Evolutionary conservation across 352 stramenopile species (phyloP).

Genomic region (Blastocystis sp.): DNA sequence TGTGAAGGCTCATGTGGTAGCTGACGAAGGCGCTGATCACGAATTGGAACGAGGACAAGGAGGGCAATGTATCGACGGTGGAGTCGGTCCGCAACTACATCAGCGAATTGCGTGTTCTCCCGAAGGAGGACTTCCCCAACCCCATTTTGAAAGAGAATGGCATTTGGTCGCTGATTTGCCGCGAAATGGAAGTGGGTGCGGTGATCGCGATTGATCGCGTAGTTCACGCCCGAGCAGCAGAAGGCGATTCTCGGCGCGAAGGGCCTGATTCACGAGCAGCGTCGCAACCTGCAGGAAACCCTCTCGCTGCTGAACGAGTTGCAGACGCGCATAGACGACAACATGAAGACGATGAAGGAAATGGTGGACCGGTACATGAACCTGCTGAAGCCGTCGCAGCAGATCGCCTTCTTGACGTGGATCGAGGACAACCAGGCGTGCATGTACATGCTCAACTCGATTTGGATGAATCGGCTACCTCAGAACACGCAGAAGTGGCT

Average conservation of each 20-base stretch:
- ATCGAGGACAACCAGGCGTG: slow-evolving; percentile 72
- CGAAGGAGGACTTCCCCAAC: slow-evolving; percentile 18
- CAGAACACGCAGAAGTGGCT: not conserved
- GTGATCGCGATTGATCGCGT: not conserved
- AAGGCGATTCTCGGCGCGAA: slow-evolving; percentile 63
- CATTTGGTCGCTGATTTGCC: slow-evolving; percentile 65
- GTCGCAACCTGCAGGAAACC: slow-evolving; percentile 67
- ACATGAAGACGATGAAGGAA: slow-evolving; percentile 70
- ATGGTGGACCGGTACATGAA: slow-evolving; percentile 71
- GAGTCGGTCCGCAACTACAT: slow-evolving; percentile 49
- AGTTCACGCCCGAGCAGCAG: slow-evolving; percentile 67
- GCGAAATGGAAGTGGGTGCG: slow-evolving; percentile 49
- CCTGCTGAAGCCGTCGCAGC: slow-evolving; percentile 70
- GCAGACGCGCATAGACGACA: slow-evolving; percentile 69
- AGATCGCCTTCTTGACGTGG: slow-evolving; percentile 71
- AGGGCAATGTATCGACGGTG: slow-evolving; percentile 40
- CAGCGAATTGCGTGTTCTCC: slow-evolving; percentile 27
- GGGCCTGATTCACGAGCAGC: slow-evolving; percentile 56
- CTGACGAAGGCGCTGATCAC: slow-evolving; percentile 71
- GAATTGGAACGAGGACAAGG: slow-evolving; percentile 69
- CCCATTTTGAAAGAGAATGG: slow-evolving; percentile 23
- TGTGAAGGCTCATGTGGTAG: slow-evolving; percentile 31
- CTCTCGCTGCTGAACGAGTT: slow-evolving; percentile 70
- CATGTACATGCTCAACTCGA: slow-evolving; percentile 71
- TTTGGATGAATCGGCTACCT: slow-evolving; percentile 69